These are phyloP conservation scores for Neurospora sp. DNA, from an alignment of 495 filamentous ascomycete species.

Conservation along the genomic window DNA sequence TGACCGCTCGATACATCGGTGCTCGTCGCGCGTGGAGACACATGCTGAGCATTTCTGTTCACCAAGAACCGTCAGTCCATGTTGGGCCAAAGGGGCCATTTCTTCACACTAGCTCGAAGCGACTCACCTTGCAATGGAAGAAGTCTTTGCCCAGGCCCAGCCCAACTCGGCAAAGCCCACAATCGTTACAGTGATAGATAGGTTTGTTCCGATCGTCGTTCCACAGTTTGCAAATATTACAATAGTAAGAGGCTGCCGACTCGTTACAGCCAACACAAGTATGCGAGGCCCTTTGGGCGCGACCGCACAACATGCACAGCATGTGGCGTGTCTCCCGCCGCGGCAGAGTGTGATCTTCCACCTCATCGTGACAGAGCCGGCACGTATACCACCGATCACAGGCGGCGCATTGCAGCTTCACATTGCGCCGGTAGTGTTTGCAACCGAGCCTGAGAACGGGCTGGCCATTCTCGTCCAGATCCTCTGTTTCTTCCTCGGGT, in stretches of 20 bases:
- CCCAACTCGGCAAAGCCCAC: conserved; percentile 88
- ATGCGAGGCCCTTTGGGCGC: conserved; percentile 72
- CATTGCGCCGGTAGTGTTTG: conserved; percentile 87
- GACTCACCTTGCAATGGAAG: conserved; percentile 86
- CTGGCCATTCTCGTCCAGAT: conserved; percentile 35
- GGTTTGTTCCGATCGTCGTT: conserved; percentile 83
- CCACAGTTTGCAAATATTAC: conserved; percentile 91
- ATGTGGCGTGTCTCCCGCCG: conserved; percentile 84
- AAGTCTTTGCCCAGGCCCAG: conserved; percentile 92
- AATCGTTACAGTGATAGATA: conserved; percentile 95
- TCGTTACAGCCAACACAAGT: conserved; percentile 66
- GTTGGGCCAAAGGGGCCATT: background rate
- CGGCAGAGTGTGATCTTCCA: conserved; percentile 71
- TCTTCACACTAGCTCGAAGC: background rate
- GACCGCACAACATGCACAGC: conserved; percentile 94
- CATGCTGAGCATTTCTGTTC: conserved; percentile 78
- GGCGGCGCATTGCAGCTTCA: conserved; percentile 84
- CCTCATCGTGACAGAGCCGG: conserved; percentile 85
- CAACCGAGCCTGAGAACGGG: conserved; percentile 54
- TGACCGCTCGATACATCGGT: conserved; percentile 89
- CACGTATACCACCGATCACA: conserved; percentile 94
- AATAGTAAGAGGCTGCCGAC: conserved; percentile 85
- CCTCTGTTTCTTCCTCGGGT: conserved; percentile 25
- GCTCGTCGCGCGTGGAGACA: conserved; percentile 68
- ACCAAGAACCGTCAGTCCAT: background rate